phyloP scores from a whole-genome alignment of 2,329 filamentous ascomycete species.

The Penicillium freii region DNA sequence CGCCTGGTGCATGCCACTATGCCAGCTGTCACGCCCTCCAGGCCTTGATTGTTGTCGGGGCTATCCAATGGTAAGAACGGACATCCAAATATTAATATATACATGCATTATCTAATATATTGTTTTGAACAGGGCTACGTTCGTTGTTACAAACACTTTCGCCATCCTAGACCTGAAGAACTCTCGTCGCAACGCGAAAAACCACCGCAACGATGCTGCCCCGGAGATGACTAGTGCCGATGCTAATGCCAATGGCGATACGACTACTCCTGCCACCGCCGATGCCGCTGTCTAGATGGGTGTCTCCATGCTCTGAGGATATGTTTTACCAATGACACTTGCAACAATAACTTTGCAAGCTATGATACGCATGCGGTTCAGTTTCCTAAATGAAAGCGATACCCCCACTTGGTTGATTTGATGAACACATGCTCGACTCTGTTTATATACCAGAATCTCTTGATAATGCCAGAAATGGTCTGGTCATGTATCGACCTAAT shows the following conservation, averaged over 20 bases:
- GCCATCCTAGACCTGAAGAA: slow-evolving; percentile 23
- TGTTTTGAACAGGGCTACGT: slow-evolving; percentile 18
- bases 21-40: slow-evolving; percentile 23
- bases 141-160: slow-evolving; percentile 24
- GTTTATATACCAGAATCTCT: neutral
- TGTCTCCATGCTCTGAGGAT: neutral
- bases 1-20: slow-evolving; percentile 16
- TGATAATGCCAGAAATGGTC: neutral
- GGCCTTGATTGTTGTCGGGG: slow-evolving; percentile 21
- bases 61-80: slow-evolving; percentile 22
- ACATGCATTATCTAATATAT: neutral
- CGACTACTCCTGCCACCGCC: neutral
- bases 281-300: slow-evolving; percentile 1
- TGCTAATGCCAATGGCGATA: too few species aligned
- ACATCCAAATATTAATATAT: neutral
- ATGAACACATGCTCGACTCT: neutral
- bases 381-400: neutral
- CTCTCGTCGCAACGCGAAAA: slow-evolving; percentile 16
- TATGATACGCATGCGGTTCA: neutral
- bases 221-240: neutral
- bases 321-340: neutral
- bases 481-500: slow-evolving; percentile 2
- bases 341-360: neutral
- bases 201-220: neutral
- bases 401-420: slow-evolving; percentile 3